Conservation (phyloP, 306 rosid species). For the Vigna unguiculata region DNA sequence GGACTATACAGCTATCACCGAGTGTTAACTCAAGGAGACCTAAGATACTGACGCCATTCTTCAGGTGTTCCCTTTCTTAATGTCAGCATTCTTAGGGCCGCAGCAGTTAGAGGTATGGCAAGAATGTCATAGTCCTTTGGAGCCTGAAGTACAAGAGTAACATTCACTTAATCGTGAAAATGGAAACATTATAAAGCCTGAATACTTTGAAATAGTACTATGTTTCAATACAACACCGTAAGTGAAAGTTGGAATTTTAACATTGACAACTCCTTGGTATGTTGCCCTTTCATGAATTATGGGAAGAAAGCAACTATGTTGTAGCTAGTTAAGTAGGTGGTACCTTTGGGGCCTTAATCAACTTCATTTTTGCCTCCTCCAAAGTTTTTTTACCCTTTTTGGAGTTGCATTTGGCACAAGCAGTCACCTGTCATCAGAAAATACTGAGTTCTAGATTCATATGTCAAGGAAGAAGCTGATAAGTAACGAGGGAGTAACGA, state of each 20-base stretch:
- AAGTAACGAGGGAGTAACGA: not conserved
- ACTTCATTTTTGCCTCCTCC: conserved; percentile 92
- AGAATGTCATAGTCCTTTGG: conserved; percentile 94
- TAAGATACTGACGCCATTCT: conserved; percentile 93
- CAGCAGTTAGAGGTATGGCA: conserved; percentile 85
- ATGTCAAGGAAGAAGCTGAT: not conserved
- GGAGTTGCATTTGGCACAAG: conserved; percentile 88
- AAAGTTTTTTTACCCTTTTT: conserved; percentile 81
- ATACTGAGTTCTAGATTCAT: conserved; percentile 35
- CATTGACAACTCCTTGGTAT: conserved; percentile 7
- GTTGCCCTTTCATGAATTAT: conserved; percentile 13
- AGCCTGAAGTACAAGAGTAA: conserved; percentile 59
- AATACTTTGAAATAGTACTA: conserved; percentile 27
- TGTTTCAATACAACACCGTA: conserved; percentile 32
- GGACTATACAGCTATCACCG: conserved; percentile 32
- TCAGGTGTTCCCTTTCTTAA: conserved; percentile 84
- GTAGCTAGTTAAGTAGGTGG: conserved; percentile 31
- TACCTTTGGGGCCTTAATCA: conserved; percentile 84
- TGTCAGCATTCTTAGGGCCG: conserved; percentile 79
- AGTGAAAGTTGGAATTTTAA: conserved; percentile 12
- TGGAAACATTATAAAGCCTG: conserved; percentile 3
- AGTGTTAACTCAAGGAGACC: conserved; percentile 49
- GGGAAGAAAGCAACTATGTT: conserved; percentile 18
- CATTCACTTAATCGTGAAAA: conserved; percentile 19
- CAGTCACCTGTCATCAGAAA: conserved; percentile 70